These are phyloP conservation scores for Penicillium sp. DNA, from an alignment of 2,329 filamentous ascomycete genomes.

Conservation along the genomic window DNA sequence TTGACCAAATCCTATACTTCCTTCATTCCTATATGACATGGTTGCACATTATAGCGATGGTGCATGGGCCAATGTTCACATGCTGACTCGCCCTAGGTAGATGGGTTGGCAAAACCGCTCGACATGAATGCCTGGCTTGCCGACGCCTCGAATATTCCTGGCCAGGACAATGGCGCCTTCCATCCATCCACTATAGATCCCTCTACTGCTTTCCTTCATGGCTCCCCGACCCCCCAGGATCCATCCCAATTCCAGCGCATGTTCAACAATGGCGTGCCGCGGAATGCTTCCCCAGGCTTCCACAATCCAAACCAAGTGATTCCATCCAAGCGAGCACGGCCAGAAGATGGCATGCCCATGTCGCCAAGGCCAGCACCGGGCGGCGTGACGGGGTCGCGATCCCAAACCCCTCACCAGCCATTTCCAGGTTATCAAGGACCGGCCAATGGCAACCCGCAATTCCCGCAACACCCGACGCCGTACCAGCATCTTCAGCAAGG, in stretches of 20 bases:
- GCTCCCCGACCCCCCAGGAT: slow-evolving; percentile 49
- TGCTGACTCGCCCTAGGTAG: slow-evolving; percentile 32
- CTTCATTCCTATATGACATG: neutral
- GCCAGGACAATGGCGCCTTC: slow-evolving; percentile 51
- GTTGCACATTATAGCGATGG: slow-evolving; percentile 21
- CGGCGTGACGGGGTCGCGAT: slow-evolving; percentile 78
- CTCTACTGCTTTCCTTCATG: slow-evolving; percentile 50
- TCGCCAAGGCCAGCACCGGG: slow-evolving; percentile 75
- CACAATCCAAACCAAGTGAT: slow-evolving; percentile 78
- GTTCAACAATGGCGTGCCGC: slow-evolving; percentile 74
- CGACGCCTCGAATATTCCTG: slow-evolving; percentile 50
- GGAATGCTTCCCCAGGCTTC: slow-evolving; percentile 78
- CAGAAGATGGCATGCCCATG: slow-evolving; percentile 80
- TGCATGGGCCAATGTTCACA: slow-evolving; percentile 7
- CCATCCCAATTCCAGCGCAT: slow-evolving; percentile 60
- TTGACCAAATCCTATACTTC: neutral
- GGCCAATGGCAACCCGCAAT: slow-evolving; percentile 61
- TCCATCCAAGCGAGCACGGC: slow-evolving; percentile 82
- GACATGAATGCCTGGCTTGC: slow-evolving; percentile 55
- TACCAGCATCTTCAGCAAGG: slow-evolving; percentile 83
- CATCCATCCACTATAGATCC: slow-evolving; percentile 48
- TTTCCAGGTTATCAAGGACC: slow-evolving; percentile 70
- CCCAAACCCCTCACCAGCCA: slow-evolving; percentile 83
- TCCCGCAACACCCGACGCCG: slow-evolving; percentile 61
- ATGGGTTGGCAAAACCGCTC: slow-evolving; percentile 49